A percentile compares a stretch with the other conserved stretches of the same genome.
These are phyloP conservation scores for Magnusiomyces magnusii DNA, from an alignment of 1,139 yeast species.

Conservation along the genomic window DNA sequence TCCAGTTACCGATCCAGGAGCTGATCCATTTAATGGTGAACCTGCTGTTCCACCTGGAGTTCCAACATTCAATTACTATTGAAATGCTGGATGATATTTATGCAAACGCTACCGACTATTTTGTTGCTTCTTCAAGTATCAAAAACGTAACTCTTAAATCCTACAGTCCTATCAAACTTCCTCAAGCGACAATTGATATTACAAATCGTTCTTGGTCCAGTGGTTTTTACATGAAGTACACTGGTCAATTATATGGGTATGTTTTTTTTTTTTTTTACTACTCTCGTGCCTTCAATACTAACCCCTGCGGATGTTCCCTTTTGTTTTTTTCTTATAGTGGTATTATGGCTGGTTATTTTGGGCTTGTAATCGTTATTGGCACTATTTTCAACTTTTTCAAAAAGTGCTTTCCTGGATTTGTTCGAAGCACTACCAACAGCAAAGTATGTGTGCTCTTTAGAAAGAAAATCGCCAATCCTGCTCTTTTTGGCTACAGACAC, in stretches of 20 bases:
- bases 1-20: no score
- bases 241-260: conserved; percentile 6
- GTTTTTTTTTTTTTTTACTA: conserved; percentile 1
- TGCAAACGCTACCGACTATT: conserved; percentile 1
- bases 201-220: neutral
- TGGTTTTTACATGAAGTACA: conserved; percentile 1
- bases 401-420: conserved; percentile 7
- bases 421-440: conserved; percentile 6
- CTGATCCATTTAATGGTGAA: neutral
- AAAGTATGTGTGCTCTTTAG: conserved; percentile 2
- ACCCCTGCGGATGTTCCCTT: conserved; percentile 2
- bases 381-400: conserved; percentile 18
- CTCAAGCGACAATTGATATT: neutral
- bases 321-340: conserved; percentile 22
- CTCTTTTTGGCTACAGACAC: conserved; percentile 11
- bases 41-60: neutral
- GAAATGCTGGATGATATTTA: neutral
- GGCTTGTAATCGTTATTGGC: conserved; percentile 19
- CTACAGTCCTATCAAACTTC: conserved; percentile 3
- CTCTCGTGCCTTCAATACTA: no score
- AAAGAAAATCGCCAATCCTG: conserved; percentile 11
- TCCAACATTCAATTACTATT: neutral
- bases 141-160: neutral
- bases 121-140: conserved; percentile 4
- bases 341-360: conserved; percentile 25